Base-by-base conservation (phyloP, 257 asterid genomes). In the Jacaranda copaia region DNA sequence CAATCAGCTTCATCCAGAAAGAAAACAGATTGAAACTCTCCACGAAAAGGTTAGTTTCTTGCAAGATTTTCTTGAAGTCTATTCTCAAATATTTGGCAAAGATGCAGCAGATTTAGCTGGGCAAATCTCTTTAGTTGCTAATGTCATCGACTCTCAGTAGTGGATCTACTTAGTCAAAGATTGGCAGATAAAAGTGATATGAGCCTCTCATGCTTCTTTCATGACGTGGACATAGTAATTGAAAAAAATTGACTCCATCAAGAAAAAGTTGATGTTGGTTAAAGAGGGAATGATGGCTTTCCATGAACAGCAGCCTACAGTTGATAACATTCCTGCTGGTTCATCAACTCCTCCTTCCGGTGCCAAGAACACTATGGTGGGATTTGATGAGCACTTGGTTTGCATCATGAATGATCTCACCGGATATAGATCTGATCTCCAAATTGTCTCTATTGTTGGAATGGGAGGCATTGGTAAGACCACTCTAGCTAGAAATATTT, bases 381-480 rank as follows among this genome's bases (percentile, higher is more conserved):
- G 32, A 25, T 73, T 73, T 9, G 61, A 73, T 0, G 49, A 73
- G 9, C 56, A 73, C 10, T 13, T 48, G 60, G 19, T 15, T 12
- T 3, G 15, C 8, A 58, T 73, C 35, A 58, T 51, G 56, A 53
- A 18, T 3, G 8, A 5, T 1, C 68, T 72, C 40, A 39, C 43
- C n/a, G 45, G 20, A 18, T 7, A 40, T 14, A 6, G 15, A 42
- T 6, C 19, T 36, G 8, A 59, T 19, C 68, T 72, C 2, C 68
- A 42, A 18, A 45, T 72, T 12, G 16, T 69, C 78, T 40, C 77
- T 25, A n/a, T 70, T 6, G 73, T 72, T 3, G 81, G 77, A 0
- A 78, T 78, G 73, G 77, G 77, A 2, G 81, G 81, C 11, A 70
- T 77, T 8, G 81, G 72, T 36, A 78, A 78, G 77, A 71, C 82